These are phyloP conservation scores for Vigna trinervia DNA, from an alignment of 306 rosid species.

Conservation along the genomic window DNA sequence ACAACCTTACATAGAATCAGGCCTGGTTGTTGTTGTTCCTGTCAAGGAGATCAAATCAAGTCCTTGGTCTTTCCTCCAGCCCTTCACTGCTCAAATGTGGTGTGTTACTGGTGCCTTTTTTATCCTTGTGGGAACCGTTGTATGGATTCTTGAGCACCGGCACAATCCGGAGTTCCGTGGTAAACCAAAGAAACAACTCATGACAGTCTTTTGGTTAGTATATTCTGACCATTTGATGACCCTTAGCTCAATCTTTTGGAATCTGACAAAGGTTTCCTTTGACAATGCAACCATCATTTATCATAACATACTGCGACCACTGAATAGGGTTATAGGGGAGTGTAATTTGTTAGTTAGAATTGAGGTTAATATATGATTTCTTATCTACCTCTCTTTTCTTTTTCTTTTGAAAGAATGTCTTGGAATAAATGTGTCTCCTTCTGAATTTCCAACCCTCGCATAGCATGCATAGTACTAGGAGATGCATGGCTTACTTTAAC, in stretches of 20 bases:
- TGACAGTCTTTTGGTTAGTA: conserved; percentile 85
- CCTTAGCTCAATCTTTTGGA: conserved; percentile 10
- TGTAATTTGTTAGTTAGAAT: background rate
- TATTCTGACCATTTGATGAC: conserved; percentile 33
- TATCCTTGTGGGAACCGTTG: conserved; percentile 83
- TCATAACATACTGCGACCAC: background rate
- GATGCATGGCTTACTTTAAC: conserved; percentile 27
- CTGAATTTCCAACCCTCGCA: conserved; percentile 14
- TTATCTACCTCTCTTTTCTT: background rate
- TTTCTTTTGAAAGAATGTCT: background rate
- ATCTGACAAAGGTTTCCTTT: conserved; percentile 5
- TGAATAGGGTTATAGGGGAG: background rate
- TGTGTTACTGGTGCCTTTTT: conserved; percentile 74
- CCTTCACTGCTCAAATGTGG: conserved; percentile 91
- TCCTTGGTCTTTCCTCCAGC: conserved; percentile 95
- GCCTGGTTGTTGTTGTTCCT: conserved; percentile 82
- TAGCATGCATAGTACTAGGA: background rate
- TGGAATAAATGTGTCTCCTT: background rate
- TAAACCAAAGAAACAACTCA: conserved; percentile 73
- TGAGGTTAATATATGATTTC: conserved; percentile 12
- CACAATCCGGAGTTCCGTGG: conserved; percentile 89
- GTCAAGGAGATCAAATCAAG: conserved; percentile 72
- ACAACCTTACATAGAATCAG: conserved; percentile 91
- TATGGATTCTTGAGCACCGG: conserved; percentile 99
- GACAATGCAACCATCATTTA: conserved; percentile 23